Base-by-base conservation (phyloP, 2,329 filamentous ascomycete genomes). In the Arthrocladium fulminans region DNA sequence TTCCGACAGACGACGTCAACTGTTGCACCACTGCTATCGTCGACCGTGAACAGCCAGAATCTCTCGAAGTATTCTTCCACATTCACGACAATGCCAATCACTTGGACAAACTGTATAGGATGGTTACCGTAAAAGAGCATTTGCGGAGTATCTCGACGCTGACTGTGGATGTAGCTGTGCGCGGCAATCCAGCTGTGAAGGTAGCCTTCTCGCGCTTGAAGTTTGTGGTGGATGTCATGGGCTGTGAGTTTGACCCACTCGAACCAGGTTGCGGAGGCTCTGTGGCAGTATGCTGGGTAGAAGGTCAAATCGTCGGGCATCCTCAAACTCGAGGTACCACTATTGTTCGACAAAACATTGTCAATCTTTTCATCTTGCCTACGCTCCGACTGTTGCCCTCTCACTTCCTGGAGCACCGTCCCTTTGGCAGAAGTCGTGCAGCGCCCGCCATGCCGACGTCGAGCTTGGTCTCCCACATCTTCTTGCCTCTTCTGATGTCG, bases 71-170 rank as follows among this genome's bases (percentile, higher is more conserved):
- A 55, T 8, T 59, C 56, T 17, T 75, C 69, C 47, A 76, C 64
- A 47, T 77, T 75, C 48, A 88, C 80, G 19, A 90, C 74, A 7
- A 88, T 65, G 24, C 86, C 86, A 6, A 80, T 75, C 25, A 89
- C 65, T 52, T 82, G 80, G 46, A 86, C 77, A 77, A 82, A 89
- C 73, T 80, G 79, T 57, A 90, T 79, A 0, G 86, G 86, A 56
- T 89, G 80, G 63, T 88, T 89, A 43, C 73, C 65, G 67, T 81
- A 74, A 64, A 88, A 88, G 64, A 74, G 78, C 32, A 79, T 65
- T 42, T 72, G 67, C 60, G 78, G 75, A 20, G 37, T 23, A 20
- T 51, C 47, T 8, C 34, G 25, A 8, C 19, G 13, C 22, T 20
- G 22, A 15, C 6, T 39, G 17, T 23, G 39, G 22, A 24, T 34